A percentile compares a stretch with the other conserved stretches of the same genome.
Evolutionary conservation across 176 grass and related monocot genomes (phyloP).

Genomic region (Oryza glumipatula): DNA sequence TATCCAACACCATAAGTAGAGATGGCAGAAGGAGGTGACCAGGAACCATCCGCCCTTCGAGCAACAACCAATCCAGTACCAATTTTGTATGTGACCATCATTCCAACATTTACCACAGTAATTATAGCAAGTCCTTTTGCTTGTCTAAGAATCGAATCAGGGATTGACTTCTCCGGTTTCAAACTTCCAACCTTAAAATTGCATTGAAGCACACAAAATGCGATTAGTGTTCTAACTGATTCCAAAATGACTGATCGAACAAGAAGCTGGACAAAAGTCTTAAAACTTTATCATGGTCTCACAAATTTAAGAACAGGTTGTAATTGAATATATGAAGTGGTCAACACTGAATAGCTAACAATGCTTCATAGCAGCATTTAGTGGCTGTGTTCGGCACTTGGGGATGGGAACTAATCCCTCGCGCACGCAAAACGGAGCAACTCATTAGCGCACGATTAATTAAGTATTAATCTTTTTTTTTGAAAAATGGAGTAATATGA

Average conservation of each 20-base stretch:
- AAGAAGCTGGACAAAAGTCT: not conserved
- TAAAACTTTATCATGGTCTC: not conserved
- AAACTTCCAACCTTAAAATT: slow-evolving; percentile 65
- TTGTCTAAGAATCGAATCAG: slow-evolving; percentile 80
- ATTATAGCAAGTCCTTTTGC: slow-evolving; percentile 88
- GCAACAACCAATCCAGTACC: slow-evolving; percentile 85
- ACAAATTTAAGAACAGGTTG: not conserved
- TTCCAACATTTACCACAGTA: slow-evolving; percentile 71
- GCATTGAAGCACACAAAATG: slow-evolving; percentile 22
- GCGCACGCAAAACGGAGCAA: no score
- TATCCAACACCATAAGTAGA: slow-evolving; percentile 88
- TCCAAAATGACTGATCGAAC: slow-evolving; percentile 8
- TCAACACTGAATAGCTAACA: slow-evolving; percentile 11
- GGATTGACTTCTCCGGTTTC: slow-evolving; percentile 78
- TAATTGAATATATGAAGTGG: slow-evolving; percentile 21
- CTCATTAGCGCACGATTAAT: no score
- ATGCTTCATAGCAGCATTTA: slow-evolving; percentile 20
- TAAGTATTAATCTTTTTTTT: no score
- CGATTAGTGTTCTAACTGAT: slow-evolving; percentile 24
- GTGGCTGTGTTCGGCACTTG: no score
- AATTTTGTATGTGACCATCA: slow-evolving; percentile 90
- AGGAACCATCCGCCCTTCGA: slow-evolving; percentile 77
- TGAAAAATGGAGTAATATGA: no score
- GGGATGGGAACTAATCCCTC: no score
- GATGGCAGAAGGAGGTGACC: slow-evolving; percentile 93